Base-by-base conservation (phyloP, 192 early-diverging fungal species). In the Gaertneriomyces semiglobifer region DNA sequence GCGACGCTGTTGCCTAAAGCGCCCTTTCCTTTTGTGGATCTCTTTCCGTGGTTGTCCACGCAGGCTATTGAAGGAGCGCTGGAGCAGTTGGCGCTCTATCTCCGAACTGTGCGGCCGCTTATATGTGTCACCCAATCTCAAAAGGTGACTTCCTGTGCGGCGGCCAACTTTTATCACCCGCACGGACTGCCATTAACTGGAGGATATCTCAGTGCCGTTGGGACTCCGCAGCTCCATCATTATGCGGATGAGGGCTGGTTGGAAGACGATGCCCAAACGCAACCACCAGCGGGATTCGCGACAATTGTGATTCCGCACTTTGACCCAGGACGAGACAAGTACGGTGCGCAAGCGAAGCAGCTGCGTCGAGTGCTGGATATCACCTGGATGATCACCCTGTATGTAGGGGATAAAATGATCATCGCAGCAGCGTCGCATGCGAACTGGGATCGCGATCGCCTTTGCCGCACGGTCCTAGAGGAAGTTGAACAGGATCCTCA, bases 1-100 rank as follows among this genome's bases (percentile, higher is more conserved):
- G 11, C n/a, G 5, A 12, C 59, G 0, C 11, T 1, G 14, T 33
- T 60, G 33, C 39, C 33, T 42, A 1, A 9, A 42, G 1, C 0
- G 12, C 39, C 40, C 8, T 63, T 63, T 48, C 62, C 62, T 8
- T 63, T 63, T 33, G 48, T 63, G n/a, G 48, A 63, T 38, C 38
- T 63, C 12, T 51, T 25, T 38, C 46, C 46, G 20, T 64, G 62
- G 62, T 14, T 44, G 40, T n/a, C 12, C 12, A 25, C 33, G 33
- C 12, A 39, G 1, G 20, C 3, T 1, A 1, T 9, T 1, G 9
- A n/a, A 20, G 33, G 12, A n/a, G 55, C 55, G 11, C 14, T 20
- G 0, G 55, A 57, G 14, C 25, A 57, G 11, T 25, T 57, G 4
- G 2, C 55, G 10, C 6, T 46, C 18, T 62, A 48, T 18, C 18